Evolutionary conservation across 257 asterid genomes (phyloP), one percentile per base, ranked within the genome.

Genomic region (Mentha longifolia): DNA sequence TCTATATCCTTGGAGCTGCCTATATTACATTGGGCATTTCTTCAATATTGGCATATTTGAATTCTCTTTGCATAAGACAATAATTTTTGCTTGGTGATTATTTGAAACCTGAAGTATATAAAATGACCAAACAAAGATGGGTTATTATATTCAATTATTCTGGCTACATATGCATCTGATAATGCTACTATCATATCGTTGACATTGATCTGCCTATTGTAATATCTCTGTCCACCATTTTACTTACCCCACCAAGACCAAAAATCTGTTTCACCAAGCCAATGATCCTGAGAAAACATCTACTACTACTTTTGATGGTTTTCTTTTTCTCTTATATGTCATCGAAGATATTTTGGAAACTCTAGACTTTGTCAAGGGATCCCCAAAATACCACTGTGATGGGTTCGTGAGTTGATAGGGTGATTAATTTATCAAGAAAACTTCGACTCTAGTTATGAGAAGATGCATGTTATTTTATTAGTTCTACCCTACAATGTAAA

Each of bases 1-100:
- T 70, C 33, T 65, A 11, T 55, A 55, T 25, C 25, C 22, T 68
- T 61, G 31, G 72, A 61, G 39, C 54, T 30, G 37, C 58, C 42
- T 33, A 59, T 30, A 60, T 50, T 16, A 42, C 64, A 25, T 47
- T 35, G 37, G n/a, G 47, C 63, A 47, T 45, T 15, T 35, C 20
- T 16, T 20, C 16, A 11, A 14, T 22, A 15, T 31, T 35, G 7
- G 56, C 46, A 13, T 12, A 58, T 31, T 6, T 22, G 51, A 16
- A 0, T 33, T 65, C 12, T 66, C 37, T 22, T 39, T 58, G 52
- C 51, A n/a, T 54, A 28, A 14, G 31, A 62, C 16, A 3, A 35
- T 5, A 52, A 52, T 7, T 33, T 42, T 37, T 49, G 19, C 20
- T 19, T 52, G 47, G 22, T 35, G 25, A 61, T n/a, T 42, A 25